Evolutionary conservation across 139 green algal species (phyloP).

Genomic region (Picochlorum sp.): DNA sequence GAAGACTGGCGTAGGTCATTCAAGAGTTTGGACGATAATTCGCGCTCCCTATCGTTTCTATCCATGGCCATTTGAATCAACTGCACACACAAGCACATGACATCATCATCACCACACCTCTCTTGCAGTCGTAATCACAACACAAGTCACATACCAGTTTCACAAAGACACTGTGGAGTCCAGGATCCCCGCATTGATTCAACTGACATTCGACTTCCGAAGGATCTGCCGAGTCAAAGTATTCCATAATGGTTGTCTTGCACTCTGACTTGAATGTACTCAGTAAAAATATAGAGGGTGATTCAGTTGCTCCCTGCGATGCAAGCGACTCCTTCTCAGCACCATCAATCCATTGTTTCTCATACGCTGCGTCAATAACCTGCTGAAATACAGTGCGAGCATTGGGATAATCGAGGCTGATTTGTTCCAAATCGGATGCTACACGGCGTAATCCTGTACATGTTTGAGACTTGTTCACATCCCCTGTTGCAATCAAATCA

Average conservation of each 20-base stretch:
- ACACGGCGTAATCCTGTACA: constrained; percentile 59
- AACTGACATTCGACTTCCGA: constrained; percentile 56
- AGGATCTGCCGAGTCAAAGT: constrained; percentile 57
- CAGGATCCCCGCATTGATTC: constrained; percentile 65
- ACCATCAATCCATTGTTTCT: constrained; percentile 19
- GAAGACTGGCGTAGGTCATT: constrained; percentile 46
- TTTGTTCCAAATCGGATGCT: constrained; percentile 56
- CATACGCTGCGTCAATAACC: constrained; percentile 18
- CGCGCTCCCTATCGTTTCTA: constrained; percentile 69
- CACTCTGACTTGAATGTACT: constrained; percentile 55
- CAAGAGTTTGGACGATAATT: constrained; percentile 70
- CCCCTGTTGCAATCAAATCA: constrained; percentile 38
- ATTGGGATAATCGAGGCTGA: constrained; percentile 58
- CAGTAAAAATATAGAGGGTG: constrained; percentile 6
- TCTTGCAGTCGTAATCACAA: no score
- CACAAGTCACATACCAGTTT: constrained; percentile 42
- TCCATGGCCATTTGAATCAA: constrained; percentile 72
- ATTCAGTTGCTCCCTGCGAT: no score
- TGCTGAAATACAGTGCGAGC: constrained; percentile 34
- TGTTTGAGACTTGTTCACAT: constrained; percentile 61
- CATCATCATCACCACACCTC: no score
- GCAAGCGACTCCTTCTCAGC: background rate
- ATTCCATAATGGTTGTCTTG: constrained; percentile 65
- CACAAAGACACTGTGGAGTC: constrained; percentile 83
- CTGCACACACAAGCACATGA: no score